phyloP scores from a whole-genome alignment of 2,329 filamentous ascomycete genomes.

The Talaromyces albobiverticillius region DNA sequence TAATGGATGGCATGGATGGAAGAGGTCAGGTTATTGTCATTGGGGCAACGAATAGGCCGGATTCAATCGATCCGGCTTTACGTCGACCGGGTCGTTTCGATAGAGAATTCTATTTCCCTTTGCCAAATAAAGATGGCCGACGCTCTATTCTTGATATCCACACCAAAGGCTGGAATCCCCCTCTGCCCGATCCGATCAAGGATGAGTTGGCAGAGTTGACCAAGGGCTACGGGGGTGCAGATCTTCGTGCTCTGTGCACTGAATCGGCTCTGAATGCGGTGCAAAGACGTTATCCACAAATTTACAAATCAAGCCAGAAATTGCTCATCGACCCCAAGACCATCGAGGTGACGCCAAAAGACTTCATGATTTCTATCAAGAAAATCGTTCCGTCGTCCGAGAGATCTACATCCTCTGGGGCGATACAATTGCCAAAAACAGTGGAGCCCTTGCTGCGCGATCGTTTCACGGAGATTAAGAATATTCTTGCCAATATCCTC shows the following conservation, averaged over 20 bases:
- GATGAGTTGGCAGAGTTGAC: slow-evolving; percentile 77
- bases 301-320: slow-evolving; percentile 87
- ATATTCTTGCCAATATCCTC: slow-evolving; percentile 69
- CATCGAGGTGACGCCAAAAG: slow-evolving; percentile 84
- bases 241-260: slow-evolving; percentile 88
- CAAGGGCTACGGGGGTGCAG: slow-evolving; percentile 95
- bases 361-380: slow-evolving; percentile 96
- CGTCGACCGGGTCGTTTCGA: slow-evolving; percentile 93
- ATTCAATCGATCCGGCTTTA: slow-evolving; percentile 94
- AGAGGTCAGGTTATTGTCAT: slow-evolving; percentile 97
- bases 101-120: slow-evolving; percentile 94
- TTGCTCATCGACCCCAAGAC: slow-evolving; percentile 80
- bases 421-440: slow-evolving; percentile 72
- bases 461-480: slow-evolving; percentile 68
- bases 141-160: slow-evolving; percentile 92
- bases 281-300: slow-evolving; percentile 92
- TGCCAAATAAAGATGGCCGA: slow-evolving; percentile 77
- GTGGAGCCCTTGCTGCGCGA: slow-evolving; percentile 77
- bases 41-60: slow-evolving; percentile 94
- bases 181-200: slow-evolving; percentile 74
- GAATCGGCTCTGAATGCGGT: slow-evolving; percentile 95
- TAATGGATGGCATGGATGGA: slow-evolving; percentile 99
- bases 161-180: slow-evolving; percentile 84
- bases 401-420: slow-evolving; percentile 79
- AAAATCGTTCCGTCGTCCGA: slow-evolving; percentile 96